phyloP scores from a whole-genome alignment of 495 filamentous ascomycete genomes.

The Acidomyces sp. region DNA sequence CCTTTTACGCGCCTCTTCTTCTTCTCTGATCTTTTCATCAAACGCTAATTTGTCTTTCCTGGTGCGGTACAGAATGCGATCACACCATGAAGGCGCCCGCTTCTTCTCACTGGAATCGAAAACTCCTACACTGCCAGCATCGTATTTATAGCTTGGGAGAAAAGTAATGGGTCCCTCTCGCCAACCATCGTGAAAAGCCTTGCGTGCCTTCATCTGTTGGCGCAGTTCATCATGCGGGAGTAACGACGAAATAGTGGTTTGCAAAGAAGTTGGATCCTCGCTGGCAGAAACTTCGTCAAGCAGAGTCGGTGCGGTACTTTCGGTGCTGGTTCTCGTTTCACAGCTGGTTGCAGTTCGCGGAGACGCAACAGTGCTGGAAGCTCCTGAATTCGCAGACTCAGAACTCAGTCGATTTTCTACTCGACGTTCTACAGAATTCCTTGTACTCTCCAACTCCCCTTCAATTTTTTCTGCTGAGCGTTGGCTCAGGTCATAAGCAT shows the following conservation, averaged over 20 bases:
- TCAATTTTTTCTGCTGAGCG: conserved; percentile 25
- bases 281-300: conserved; percentile 12
- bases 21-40: conserved; percentile 50
- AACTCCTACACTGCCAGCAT: conserved; percentile 79
- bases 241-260: conserved; percentile 73
- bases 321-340: neutral
- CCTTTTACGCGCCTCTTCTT: conserved; percentile 51
- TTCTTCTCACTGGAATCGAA: conserved; percentile 95
- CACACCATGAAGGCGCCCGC: conserved; percentile 90
- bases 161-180: conserved; percentile 78
- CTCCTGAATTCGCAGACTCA: conserved; percentile 4
- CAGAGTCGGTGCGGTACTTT: conserved; percentile 8
- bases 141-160: conserved; percentile 94
- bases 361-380: neutral
- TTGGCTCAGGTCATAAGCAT: conserved; percentile 49
- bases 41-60: conserved; percentile 57
- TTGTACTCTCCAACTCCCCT: conserved; percentile 23
- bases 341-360: neutral
- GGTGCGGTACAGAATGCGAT: conserved; percentile 82
- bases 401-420: conserved; percentile 3
- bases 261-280: conserved; percentile 51
- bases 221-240: conserved; percentile 82
- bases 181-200: conserved; percentile 84
- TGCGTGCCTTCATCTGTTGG: conserved; percentile 55
- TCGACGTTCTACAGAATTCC: conserved; percentile 5